Base-by-base conservation (phyloP, 108 stramenopile species). In the Nannochloropsis gaditana region DNA sequence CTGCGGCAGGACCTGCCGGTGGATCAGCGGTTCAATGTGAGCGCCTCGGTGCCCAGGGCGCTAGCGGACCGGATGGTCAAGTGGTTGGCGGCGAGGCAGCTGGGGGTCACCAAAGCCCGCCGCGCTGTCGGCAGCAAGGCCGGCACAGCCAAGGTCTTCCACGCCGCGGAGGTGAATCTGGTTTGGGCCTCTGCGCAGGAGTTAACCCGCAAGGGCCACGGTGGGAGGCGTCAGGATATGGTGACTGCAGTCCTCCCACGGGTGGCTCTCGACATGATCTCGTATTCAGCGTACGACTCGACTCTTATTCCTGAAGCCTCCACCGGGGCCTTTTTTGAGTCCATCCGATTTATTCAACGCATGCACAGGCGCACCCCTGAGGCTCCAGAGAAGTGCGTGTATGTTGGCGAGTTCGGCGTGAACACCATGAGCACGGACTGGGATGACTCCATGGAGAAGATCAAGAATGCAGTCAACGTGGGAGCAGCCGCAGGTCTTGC, bases 371-470 rank as follows among this genome's bases (percentile, higher is more conserved):
- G 59, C 59, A 73, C 59, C 2, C 59, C 59, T n/a, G 59, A 73
- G n/a, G 4, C 59, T n/a, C 59, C 59, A 8, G 59, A 73, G 59
- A 73, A 73, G n/a, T 15, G 19, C n/a, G 59, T 73, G 59, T 73
- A 73, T 6, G 59, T 73, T n/a, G 59, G 59, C 19, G 59, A 73
- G 6, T 73, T 73, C 59, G 59, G 59, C 8, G 59, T 73, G 6
- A 73, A 73, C n/a, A 73, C 59, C 59, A 73, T 73, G 59, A 6
- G 59, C 59, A 73, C 59, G 59, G 59, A 73, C 59, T 73, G 59
- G 59, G 59, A 73, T 73, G 59, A 73, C n/a, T n/a, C 19, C 59
- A 73, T 73, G 59, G 59, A 73, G 59, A 73, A 73, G 6, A 73
- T 73, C 4, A 73, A 73, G 59, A 73, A 73, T 73, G 59, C 59